phyloP scores from a whole-genome alignment of 768 basidiomycete species.

The Agaricus subrufescens region DNA sequence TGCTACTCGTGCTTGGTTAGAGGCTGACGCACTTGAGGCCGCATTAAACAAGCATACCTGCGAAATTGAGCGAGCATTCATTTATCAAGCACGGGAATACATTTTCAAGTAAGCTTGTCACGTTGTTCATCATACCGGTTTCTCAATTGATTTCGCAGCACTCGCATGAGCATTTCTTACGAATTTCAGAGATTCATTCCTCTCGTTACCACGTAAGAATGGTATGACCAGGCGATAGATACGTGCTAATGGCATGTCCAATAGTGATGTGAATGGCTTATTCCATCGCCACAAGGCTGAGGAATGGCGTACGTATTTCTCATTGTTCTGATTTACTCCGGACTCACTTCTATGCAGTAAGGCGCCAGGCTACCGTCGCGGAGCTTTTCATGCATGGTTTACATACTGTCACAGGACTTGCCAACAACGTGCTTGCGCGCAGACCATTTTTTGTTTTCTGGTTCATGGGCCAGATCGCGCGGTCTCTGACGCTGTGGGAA shows the following conservation, averaged over 20 bases:
- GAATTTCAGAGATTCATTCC: conserved; percentile 67
- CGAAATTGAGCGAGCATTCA: conserved; percentile 57
- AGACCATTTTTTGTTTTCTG: conserved; percentile 70
- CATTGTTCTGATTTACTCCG: background rate
- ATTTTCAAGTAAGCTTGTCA: conserved; percentile 67
- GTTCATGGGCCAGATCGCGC: conserved; percentile 69
- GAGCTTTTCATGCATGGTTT: conserved; percentile 57
- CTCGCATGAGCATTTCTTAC: conserved; percentile 64
- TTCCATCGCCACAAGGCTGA: conserved; percentile 55
- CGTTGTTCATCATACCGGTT: background rate
- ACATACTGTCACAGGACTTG: conserved; percentile 54
- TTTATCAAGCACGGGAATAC: conserved; percentile 69
- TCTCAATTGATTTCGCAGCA: conserved; percentile 32
- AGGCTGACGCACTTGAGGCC: conserved; percentile 61
- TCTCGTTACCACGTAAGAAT: conserved; percentile 46
- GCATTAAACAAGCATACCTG: conserved; percentile 64
- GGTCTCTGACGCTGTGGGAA: conserved; percentile 60
- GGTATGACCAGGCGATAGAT: background rate
- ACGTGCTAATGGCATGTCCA: background rate
- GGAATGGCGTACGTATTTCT: conserved; percentile 56
- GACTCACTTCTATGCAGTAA: conserved; percentile 34
- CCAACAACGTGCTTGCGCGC: conserved; percentile 42
- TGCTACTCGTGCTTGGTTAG: conserved; percentile 64
- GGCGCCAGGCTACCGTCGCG: conserved; percentile 55
- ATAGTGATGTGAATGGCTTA: conserved; percentile 34